Percentiles rank a stretch among this genome's conserved stretches.
These are phyloP conservation scores for Brassica juncea DNA, from an alignment of 345 rosid genomes.

Conservation along the genomic window DNA sequence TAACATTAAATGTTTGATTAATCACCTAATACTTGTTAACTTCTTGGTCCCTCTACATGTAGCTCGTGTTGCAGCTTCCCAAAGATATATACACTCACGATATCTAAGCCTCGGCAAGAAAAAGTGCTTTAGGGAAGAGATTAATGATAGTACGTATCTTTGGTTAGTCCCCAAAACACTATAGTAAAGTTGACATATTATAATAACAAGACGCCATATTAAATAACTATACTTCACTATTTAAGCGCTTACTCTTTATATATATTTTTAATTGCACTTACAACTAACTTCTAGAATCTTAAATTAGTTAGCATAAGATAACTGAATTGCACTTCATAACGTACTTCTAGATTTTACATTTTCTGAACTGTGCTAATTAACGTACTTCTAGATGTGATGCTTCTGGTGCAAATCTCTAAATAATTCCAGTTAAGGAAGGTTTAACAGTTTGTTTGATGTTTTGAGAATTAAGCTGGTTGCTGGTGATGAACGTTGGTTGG, in stretches of 20 bases:
- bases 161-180: background rate
- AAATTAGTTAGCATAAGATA: background rate
- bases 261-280: background rate
- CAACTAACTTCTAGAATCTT: background rate
- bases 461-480: background rate
- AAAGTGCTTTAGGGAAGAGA: background rate
- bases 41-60: background rate
- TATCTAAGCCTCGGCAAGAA: background rate
- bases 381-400: background rate
- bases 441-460: background rate
- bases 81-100: background rate
- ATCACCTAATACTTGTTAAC: too few species aligned
- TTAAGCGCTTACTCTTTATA: background rate
- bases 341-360: background rate
- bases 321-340: background rate
- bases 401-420: background rate
- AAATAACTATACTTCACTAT: background rate
- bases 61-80: background rate
- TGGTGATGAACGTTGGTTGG: background rate
- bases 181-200: slow-evolving; percentile 1
- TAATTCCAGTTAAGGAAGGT: background rate
- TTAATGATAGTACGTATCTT: background rate
- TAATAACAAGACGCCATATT: background rate
- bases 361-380: background rate
- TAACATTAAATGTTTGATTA: too few species aligned